phyloP scores from a whole-genome alignment of 306 rosid species.

The Dryas alaskensis region DNA sequence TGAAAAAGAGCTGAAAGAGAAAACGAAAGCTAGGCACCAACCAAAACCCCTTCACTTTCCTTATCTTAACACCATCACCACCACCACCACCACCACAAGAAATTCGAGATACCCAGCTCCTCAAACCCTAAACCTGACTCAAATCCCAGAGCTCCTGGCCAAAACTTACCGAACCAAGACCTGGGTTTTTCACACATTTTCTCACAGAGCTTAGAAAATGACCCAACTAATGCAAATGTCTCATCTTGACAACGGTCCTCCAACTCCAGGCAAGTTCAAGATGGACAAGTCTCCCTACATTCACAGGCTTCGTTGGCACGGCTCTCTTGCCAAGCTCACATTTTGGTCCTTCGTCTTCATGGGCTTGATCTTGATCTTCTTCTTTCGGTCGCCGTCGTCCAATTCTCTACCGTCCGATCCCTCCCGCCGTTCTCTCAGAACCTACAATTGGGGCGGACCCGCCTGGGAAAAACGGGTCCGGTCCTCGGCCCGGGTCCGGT shows the following conservation, averaged over 20 bases:
- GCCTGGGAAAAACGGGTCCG: conserved; percentile 85
- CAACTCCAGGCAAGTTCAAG: conserved; percentile 94
- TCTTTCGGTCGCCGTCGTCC: conserved; percentile 65
- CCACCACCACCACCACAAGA: conserved; percentile 21
- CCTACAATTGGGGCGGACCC: conserved; percentile 80
- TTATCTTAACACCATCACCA: conserved; percentile 30
- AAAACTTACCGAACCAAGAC: conserved; percentile 8
- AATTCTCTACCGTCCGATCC: conserved; percentile 51
- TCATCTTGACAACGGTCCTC: conserved; percentile 68
- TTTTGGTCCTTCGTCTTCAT: conserved; percentile 72
- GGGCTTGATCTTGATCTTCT: conserved; percentile 76
- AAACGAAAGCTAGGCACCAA: background rate
- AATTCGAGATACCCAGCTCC: conserved; percentile 8
- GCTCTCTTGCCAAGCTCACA: conserved; percentile 71
- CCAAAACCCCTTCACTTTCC: conserved; percentile 24
- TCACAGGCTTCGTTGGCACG: conserved; percentile 72
- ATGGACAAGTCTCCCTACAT: conserved; percentile 75
- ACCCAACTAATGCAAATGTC: conserved; percentile 72
- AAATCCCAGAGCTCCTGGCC: background rate
- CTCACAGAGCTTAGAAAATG: conserved; percentile 25
- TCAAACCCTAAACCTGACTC: conserved; percentile 36
- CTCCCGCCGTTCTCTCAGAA: conserved; percentile 72
- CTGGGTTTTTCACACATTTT: conserved; percentile 34
- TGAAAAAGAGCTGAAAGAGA: conserved; percentile 10
- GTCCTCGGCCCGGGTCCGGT: conserved; percentile 63